A percentile compares a stretch with the other conserved stretches of the same genome.
Evolutionary conservation across 1,284 basidiomycete genomes (phyloP).

Genomic region (Caloboletus firmus): DNA sequence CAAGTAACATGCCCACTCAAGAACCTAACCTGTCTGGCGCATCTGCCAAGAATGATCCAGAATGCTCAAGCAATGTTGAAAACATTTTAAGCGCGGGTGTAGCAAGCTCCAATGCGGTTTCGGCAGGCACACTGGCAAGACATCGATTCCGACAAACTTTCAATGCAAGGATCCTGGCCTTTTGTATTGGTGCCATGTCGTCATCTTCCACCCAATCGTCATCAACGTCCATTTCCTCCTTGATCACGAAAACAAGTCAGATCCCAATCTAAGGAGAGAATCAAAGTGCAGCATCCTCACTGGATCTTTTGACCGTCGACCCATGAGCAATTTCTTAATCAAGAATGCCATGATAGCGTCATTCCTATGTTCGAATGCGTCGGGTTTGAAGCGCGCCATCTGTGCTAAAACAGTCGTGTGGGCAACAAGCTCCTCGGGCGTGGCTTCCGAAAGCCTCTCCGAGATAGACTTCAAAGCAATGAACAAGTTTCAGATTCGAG

Average conservation of each 20-base stretch:
- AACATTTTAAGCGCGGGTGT: constrained; percentile 78
- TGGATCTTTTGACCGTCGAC: constrained; percentile 46
- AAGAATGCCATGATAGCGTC: constrained; percentile 73
- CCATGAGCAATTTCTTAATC: constrained; percentile 71
- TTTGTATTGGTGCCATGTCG: constrained; percentile 53
- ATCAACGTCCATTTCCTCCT: constrained; percentile 53
- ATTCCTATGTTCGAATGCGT: constrained; percentile 76
- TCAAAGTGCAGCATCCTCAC: constrained; percentile 37
- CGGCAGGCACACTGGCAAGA: constrained; percentile 61
- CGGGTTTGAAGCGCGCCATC: constrained; percentile 67
- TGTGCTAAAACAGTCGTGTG: constrained; percentile 75
- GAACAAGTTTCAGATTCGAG: background rate
- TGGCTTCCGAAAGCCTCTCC: constrained; percentile 49
- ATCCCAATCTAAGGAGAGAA: background rate
- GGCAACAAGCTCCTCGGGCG: constrained; percentile 59
- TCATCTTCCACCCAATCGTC: constrained; percentile 79
- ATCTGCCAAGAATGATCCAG: constrained; percentile 63
- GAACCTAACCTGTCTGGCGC: constrained; percentile 63
- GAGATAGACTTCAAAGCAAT: constrained; percentile 52
- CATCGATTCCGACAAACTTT: constrained; percentile 81
- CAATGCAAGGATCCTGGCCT: constrained; percentile 72
- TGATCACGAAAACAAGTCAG: constrained; percentile 9
- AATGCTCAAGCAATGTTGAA: constrained; percentile 61
- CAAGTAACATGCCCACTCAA: background rate
- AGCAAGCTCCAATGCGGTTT: constrained; percentile 65